These are phyloP conservation scores for Nepenthes alata DNA, from an alignment of 179 eudicot species.

Conservation along the genomic window DNA sequence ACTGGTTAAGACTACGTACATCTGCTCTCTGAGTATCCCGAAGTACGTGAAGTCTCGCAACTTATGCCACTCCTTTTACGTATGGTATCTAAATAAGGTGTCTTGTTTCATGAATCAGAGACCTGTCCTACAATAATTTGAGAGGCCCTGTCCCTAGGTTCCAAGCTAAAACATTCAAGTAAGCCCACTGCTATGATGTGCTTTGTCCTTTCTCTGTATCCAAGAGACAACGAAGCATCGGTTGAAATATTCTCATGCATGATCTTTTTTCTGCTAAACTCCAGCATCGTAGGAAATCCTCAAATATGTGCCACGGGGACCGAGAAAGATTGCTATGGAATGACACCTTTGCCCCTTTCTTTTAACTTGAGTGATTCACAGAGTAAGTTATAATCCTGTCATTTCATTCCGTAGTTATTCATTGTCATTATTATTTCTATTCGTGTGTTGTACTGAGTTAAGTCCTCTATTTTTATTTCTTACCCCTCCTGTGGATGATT, in stretches of 20 bases:
- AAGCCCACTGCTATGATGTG: background rate
- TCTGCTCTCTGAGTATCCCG: too few species aligned
- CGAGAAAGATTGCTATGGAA: conserved; percentile 67
- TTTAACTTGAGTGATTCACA: conserved; percentile 37
- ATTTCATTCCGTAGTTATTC: too few species aligned
- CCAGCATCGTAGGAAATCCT: conserved; percentile 81
- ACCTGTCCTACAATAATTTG: conserved; percentile 32
- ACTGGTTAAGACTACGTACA: too few species aligned
- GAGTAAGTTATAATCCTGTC: conserved; percentile 29
- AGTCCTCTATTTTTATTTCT: too few species aligned
- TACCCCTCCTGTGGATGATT: too few species aligned
- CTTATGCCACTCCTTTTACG: background rate
- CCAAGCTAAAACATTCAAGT: conserved; percentile 31
- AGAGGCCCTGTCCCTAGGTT: conserved; percentile 37
- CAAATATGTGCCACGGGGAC: conserved; percentile 65
- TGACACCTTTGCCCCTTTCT: conserved; percentile 60
- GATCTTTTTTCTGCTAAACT: background rate
- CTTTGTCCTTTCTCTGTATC: background rate
- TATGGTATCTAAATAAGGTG: background rate
- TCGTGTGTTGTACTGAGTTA: too few species aligned
- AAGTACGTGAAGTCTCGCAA: too few species aligned
- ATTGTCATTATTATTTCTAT: too few species aligned
- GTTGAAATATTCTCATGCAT: background rate
- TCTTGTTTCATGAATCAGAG: conserved; percentile 19
- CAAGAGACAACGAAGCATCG: background rate